Conservation (phyloP, 1,284 basidiomycete genomes). For the Mycena citricolor region DNA sequence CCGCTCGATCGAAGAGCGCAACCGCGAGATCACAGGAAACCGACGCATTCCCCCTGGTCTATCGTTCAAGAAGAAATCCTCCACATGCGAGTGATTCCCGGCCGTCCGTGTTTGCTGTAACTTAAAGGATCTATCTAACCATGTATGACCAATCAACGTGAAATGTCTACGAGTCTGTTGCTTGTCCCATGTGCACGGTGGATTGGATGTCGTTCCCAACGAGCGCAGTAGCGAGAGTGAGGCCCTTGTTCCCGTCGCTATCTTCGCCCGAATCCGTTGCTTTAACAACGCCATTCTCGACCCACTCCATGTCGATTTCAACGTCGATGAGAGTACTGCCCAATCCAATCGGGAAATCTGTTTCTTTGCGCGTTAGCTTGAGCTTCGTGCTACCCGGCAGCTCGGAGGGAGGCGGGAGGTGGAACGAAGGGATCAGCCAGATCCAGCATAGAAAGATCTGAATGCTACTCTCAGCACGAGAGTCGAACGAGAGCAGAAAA, state of each 20-base stretch:
- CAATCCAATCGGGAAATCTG: constrained; percentile 76
- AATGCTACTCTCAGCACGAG: constrained; percentile 5
- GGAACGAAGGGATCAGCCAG: constrained; percentile 83
- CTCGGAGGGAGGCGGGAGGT: constrained; percentile 49
- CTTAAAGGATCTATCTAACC: no score
- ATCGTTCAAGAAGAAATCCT: constrained; percentile 12
- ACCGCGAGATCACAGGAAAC: constrained; percentile 12
- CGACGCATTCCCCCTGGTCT: background rate
- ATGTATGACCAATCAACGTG: no score
- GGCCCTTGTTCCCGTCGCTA: no score
- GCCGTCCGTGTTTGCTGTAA: no score
- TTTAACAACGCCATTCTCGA: no score
- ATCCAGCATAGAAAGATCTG: constrained; percentile 79
- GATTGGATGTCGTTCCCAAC: no score
- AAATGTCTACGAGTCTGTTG: no score
- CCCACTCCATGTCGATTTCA: constrained; percentile 53
- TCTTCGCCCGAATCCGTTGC: constrained; percentile 19
- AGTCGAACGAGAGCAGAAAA: background rate
- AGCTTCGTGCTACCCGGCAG: constrained; percentile 32
- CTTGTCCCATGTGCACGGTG: no score
- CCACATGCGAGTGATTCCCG: no score
- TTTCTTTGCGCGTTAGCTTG: constrained; percentile 53
- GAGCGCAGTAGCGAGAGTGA: no score
- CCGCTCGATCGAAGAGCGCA: constrained; percentile 1
- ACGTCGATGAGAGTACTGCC: constrained; percentile 68